phyloP scores from a whole-genome alignment of 2,329 filamentous ascomycete genomes.

The Colletotrichum sidae region DNA sequence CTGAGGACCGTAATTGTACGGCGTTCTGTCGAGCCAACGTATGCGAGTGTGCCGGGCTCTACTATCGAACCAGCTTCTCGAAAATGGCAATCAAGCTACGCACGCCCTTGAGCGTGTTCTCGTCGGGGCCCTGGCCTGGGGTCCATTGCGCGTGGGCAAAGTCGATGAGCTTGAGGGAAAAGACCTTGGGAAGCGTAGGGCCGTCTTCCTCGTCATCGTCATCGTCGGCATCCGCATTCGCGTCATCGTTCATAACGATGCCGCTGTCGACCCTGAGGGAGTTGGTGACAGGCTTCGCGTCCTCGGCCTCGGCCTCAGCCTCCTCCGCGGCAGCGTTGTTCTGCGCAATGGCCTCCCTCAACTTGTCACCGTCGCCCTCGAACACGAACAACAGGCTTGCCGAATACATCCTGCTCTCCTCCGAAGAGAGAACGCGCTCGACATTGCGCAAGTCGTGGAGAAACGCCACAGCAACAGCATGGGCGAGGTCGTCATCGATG shows the following conservation, averaged over 20 bases:
- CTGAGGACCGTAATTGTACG: conserved; percentile 3
- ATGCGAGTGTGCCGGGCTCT: neutral
- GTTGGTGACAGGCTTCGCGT: conserved; percentile 41
- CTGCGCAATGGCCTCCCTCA: conserved; percentile 66
- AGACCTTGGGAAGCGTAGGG: conserved; percentile 72
- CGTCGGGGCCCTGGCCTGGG: conserved; percentile 84
- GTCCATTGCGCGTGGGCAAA: conserved; percentile 94
- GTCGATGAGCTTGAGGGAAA: conserved; percentile 89
- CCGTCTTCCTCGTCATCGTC: conserved; percentile 54
- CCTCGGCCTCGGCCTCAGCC: conserved; percentile 45
- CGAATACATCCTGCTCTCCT: conserved; percentile 75
- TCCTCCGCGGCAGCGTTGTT: conserved; percentile 65
- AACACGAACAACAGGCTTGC: conserved; percentile 72
- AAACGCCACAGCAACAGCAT: conserved; percentile 66
- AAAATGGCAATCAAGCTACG: conserved; percentile 79
- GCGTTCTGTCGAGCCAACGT: conserved; percentile 14
- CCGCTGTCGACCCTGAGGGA: conserved; percentile 66
- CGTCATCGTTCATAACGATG: conserved; percentile 52
- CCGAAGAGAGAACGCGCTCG: conserved; percentile 62
- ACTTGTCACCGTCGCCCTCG: conserved; percentile 69
- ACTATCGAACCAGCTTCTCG: conserved; percentile 65
- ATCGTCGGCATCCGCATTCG: conserved; percentile 37
- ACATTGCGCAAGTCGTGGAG: conserved; percentile 64
- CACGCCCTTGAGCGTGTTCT: conserved; percentile 83
- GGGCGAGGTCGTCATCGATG: conserved; percentile 69